A percentile compares a stretch with the other conserved stretches of the same genome.
These are phyloP conservation scores for Sarocladiaceae sp. DNA, from an alignment of 2,329 filamentous ascomycete genomes.

Conservation along the genomic window DNA sequence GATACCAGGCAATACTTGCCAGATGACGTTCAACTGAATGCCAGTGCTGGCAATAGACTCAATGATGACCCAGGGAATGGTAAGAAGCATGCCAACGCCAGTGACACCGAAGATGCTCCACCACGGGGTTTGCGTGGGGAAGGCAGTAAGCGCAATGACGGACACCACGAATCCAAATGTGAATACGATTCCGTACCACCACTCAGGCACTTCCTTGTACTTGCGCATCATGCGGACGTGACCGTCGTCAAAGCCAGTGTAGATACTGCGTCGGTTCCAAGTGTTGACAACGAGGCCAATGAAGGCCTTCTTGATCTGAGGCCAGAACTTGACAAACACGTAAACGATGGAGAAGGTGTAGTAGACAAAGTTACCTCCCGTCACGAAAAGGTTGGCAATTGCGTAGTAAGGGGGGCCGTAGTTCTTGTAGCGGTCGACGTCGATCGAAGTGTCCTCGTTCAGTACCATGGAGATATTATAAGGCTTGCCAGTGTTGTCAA, in stretches of 20 bases:
- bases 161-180: constrained; percentile 12
- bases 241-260: constrained; percentile 35
- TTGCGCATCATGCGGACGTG: constrained; percentile 35
- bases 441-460: constrained; percentile 23
- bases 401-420: constrained; percentile 29
- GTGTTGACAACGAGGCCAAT: constrained; percentile 21
- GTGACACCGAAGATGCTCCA: constrained; percentile 45
- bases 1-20: constrained; percentile 34
- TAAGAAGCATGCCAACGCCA: constrained; percentile 37
- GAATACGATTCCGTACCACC: constrained; percentile 30
- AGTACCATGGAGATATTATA: constrained; percentile 41
- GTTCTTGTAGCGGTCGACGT: constrained; percentile 27
- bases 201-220: constrained; percentile 42
- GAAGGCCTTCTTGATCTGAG: constrained; percentile 26
- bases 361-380: constrained; percentile 24
- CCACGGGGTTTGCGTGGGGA: constrained; percentile 25
- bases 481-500: constrained; percentile 34
- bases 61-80: constrained; percentile 39
- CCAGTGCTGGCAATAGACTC: constrained; percentile 36
- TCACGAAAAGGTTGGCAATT: constrained; percentile 23
- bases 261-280: constrained; percentile 25
- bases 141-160: constrained; percentile 19
- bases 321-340: constrained; percentile 27
- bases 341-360: constrained; percentile 30
- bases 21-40: constrained; percentile 41